A percentile compares a stretch with the other conserved stretches of the same genome.
Evolutionary conservation across 2,329 filamentous ascomycete genomes (phyloP).

Genomic region (Hysterium pulicare): DNA sequence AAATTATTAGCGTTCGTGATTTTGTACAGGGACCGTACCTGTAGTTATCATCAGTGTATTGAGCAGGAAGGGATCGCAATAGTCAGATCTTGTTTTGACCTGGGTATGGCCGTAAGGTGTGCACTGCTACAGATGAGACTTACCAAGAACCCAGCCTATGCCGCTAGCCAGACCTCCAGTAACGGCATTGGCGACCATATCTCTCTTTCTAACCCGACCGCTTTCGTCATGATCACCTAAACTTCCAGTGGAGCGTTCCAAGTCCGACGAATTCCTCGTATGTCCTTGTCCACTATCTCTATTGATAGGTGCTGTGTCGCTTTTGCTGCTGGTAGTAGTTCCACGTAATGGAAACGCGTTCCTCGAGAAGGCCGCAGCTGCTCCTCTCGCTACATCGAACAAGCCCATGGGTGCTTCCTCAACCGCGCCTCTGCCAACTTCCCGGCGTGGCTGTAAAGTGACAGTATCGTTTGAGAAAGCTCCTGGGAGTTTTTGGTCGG

Average conservation of each 20-base stretch:
- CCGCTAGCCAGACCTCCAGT: conserved; percentile 60
- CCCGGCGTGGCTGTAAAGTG: conserved; percentile 38
- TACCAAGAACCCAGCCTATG: conserved; percentile 63
- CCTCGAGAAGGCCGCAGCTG: conserved; percentile 46
- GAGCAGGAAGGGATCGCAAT: too few species aligned
- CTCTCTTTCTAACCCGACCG: conserved; percentile 62
- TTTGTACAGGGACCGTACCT: too few species aligned
- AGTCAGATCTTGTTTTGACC: too few species aligned
- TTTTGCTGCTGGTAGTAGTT: conserved; percentile 11
- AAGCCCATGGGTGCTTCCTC: conserved; percentile 53
- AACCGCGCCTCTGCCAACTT: conserved; percentile 40
- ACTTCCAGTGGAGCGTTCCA: conserved; percentile 36
- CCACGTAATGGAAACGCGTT: conserved; percentile 45
- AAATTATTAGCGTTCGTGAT: too few species aligned
- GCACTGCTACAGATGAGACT: conserved; percentile 5
- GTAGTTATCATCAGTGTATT: too few species aligned
- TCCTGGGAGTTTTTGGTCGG: conserved; percentile 54
- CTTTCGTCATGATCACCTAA: conserved; percentile 29
- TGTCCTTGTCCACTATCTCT: conserved; percentile 12
- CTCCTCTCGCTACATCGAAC: conserved; percentile 51
- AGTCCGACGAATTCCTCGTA: conserved; percentile 20
- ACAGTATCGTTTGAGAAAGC: conserved; percentile 39
- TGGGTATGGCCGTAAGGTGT: not conserved
- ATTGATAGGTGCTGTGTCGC: conserved; percentile 4
- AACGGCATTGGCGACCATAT: conserved; percentile 65